Evolutionary conservation across 2,329 filamentous ascomycete genomes (phyloP), one percentile per base, ranked within the genome.

Genomic region (Hypoxylon sp.): DNA sequence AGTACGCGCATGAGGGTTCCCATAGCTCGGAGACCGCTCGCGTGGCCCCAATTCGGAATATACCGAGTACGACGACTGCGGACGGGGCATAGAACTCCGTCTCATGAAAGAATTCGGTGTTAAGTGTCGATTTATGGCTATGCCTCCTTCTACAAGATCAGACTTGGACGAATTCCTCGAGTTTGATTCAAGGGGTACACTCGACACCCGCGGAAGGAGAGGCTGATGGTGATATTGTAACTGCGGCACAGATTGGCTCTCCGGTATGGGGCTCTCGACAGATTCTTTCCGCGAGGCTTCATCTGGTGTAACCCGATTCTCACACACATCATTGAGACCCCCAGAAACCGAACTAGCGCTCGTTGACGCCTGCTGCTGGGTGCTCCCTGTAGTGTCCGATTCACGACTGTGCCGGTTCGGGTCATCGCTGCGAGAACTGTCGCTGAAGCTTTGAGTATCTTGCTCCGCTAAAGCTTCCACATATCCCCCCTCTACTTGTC

Each of bases 61-160:
- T 13, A 86, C 83, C 2, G 92, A 95, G 76, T 93, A 94, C 4
- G 89, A 83, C 11, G 94, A 97, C 22, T 84, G 84, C 4, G 93
- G 93, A 53, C 94, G 85, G 41, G 85, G 84, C 65, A 91, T 75
- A 13, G 86, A 87, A 62, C 81, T 87, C 72, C 87, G 80, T 71
- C 83, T 80, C 68, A 84, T 80, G 71, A 82, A 79, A 11, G 84
- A 83, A 46, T 78, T 87, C 22, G 85, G 88, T 2, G 88, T 88
- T 34, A 92, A 79, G 74, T 90, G 87, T 48, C 88, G 87, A 66
- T 87, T 86, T 63, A 86, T 83, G 32, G 80, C 79, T 2, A 80
- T 76, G 15, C 77, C 81, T 56, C 80, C 79, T 30, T 89, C 87
- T 4, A 77, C 75, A 44, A 85, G 74, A 58, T 87, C 85, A 1